Evolutionary conservation across 768 basidiomycete species (phyloP), one percentile per base, ranked within the genome.

Genomic region (Tubosaeta sp.): DNA sequence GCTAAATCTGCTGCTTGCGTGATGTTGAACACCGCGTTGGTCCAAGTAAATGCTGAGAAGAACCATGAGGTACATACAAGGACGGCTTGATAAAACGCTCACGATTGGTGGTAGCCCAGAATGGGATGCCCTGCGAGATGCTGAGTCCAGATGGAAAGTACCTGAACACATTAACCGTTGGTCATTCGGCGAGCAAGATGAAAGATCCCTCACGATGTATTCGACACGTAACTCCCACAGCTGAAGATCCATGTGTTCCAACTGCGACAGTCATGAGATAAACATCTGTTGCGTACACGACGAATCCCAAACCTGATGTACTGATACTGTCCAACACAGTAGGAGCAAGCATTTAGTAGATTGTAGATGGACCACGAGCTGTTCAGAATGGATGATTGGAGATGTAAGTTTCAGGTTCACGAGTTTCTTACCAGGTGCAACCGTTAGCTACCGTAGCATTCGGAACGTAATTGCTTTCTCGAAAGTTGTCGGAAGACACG

Each of bases 301-400:
- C 4, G n/a, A 27, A 38, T 13, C 6, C 22, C 48, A 16, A 6
- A 67, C 66, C 59, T 63, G 27, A 48, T 29, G 26, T 53, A 59
- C 9, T 51, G 43, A 34, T 5, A 5, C 46, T 58, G 43, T 6
- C 33, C 57, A n/a, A 42, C 5, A 29, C 62, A 67, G 31, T 46
- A 52, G 16, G 57, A 57, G 13, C 66, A 67, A 16, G 63, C 65
- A 14, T 65, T 69, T 41, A 69, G 10, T 11, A 67, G 50, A 45
- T 67, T 67, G 42, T 69, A 67, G 33, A 56, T 54, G 14, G 67
- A 65, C 66, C 67, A 67, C 14, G 59, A 67, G 32, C 67, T 67
- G 41, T 48, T 2, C 1, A 6, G 13, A 12, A 22, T 62, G n/a
- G 62, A 35, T n/a, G 45, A 22, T 8, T 33, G 13, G 17, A 45